Evolutionary conservation across 2,329 filamentous ascomycete species (phyloP).

Genomic region (Helicocarpus griseus): DNA sequence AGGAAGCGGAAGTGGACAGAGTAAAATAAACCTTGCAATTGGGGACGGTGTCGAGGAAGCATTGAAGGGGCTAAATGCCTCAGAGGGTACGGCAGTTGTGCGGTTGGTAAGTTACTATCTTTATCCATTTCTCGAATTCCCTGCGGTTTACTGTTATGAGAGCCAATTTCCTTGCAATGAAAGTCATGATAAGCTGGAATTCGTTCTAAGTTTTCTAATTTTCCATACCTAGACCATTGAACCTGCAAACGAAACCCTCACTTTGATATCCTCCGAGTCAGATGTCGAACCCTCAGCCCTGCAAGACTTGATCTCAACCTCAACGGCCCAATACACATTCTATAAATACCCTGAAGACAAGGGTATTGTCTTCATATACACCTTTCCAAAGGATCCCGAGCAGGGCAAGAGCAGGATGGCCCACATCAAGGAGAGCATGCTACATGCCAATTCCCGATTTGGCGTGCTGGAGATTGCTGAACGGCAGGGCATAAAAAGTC

Average conservation of each 20-base stretch:
- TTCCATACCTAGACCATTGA: constrained; percentile 27
- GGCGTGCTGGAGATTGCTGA: constrained; percentile 46
- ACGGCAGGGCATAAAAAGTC: constrained; percentile 46
- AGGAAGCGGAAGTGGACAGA: constrained; percentile 17
- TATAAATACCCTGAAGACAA: constrained; percentile 40
- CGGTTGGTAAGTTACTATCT: constrained; percentile 37
- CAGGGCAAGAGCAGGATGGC: too few relatives aligned
- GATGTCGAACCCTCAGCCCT: constrained; percentile 37
- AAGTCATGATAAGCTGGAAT: too few relatives aligned
- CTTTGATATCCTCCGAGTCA: constrained; percentile 38
- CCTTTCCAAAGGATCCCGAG: constrained; percentile 49
- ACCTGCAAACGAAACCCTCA: constrained; percentile 44
- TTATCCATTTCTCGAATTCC: not conserved
- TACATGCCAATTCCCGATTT: constrained; percentile 51
- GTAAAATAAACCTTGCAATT: constrained; percentile 40
- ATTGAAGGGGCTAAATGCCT: constrained; percentile 31
- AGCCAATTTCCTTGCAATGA: too few relatives aligned
- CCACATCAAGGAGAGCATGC: constrained; percentile 58
- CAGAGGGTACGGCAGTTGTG: constrained; percentile 33
- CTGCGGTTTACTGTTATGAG: not conserved
- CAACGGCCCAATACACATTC: constrained; percentile 52
- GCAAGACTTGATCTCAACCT: constrained; percentile 38
- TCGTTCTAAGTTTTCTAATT: constrained; percentile 17
- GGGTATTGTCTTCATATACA: constrained; percentile 51
- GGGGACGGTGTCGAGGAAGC: constrained; percentile 46